These are phyloP conservation scores for Aristolochia californica DNA, from an alignment of 164 flowering plant species.

Conservation along the genomic window DNA sequence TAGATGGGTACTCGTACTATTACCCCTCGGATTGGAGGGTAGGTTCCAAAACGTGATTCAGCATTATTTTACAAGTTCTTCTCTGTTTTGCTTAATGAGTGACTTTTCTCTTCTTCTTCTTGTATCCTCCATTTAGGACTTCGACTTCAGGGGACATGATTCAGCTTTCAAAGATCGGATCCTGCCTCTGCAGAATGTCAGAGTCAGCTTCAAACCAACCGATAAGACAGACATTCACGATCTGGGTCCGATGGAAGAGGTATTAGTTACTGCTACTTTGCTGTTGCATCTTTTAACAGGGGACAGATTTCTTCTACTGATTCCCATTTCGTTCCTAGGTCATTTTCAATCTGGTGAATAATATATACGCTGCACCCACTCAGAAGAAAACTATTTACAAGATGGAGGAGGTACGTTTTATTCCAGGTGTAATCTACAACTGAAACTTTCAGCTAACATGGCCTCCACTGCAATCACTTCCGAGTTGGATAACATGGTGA, in stretches of 20 bases:
- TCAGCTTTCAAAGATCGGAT: constrained; percentile 79
- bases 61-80: background rate
- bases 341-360: constrained; percentile 37
- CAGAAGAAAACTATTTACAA: constrained; percentile 42
- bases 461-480: too few species aligned
- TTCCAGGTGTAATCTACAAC: background rate
- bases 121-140: constrained; percentile 38
- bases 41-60: constrained; percentile 6
- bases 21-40: constrained; percentile 94
- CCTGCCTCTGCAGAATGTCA: constrained; percentile 66
- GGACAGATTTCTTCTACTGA: background rate
- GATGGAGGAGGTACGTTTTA: constrained; percentile 58
- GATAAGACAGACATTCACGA: constrained; percentile 65
- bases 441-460: background rate
- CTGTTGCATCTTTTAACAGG: background rate
- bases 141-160: constrained; percentile 74
- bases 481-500: too few species aligned
- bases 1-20: constrained; percentile 73
- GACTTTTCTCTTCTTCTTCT: background rate
- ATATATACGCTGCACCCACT: constrained; percentile 58
- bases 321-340: constrained; percentile 28
- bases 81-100: background rate
- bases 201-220: constrained; percentile 82
- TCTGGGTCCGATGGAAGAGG: constrained; percentile 80
- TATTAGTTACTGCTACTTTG: constrained; percentile 5